Evolutionary conservation across 495 filamentous ascomycete species (phyloP), one percentile per base, ranked within the genome.

Genomic region (Sporormia fimetaria): DNA sequence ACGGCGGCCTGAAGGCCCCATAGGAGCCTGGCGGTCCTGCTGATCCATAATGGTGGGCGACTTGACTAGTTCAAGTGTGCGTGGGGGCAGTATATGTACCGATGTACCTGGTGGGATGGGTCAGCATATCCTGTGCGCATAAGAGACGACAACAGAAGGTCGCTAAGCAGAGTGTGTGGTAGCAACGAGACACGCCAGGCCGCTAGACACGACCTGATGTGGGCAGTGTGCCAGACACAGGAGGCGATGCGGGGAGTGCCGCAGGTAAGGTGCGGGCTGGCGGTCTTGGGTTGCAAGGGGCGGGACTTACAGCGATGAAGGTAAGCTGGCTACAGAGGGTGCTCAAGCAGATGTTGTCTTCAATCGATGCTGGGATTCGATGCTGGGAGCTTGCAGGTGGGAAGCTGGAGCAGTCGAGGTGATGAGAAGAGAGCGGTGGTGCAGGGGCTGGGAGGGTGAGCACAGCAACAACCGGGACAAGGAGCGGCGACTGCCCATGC

Each of bases 1-100:
- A 61, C 87, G 81, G 57, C 90, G 87, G 52, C 87, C 87, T 44
- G 78, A 65, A 46, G 88, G 83, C 47, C 86, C 87, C 61, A 79
- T 75, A 35, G 81, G 76, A 57, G 78, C 81, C 54, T 75, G 64
- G 50, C 80, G 80, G 55, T 77, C 76, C 61, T 82, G 76, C 64
- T 86, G 83, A 66, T 94, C 87, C 85, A 93, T 94, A 40, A 56
- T 66, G 18, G 42, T 27, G 32, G 30, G 16, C 37, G 32, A 36
- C 22, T 29, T 37, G 41, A 29, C 31, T 42, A 31, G 33, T 24
- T 22, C 40, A 21, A 24, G 46, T n/a, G n/a, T n/a, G n/a, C n/a
- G n/a, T n/a, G n/a, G n/a, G n/a, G n/a, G n/a, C n/a, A n/a, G n/a
- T n/a, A n/a, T n/a, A n/a, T n/a, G n/a, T n/a, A n/a, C n/a, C n/a